These are phyloP conservation scores for Angophora floribunda DNA, from an alignment of 345 rosid genomes.

Conservation along the genomic window DNA sequence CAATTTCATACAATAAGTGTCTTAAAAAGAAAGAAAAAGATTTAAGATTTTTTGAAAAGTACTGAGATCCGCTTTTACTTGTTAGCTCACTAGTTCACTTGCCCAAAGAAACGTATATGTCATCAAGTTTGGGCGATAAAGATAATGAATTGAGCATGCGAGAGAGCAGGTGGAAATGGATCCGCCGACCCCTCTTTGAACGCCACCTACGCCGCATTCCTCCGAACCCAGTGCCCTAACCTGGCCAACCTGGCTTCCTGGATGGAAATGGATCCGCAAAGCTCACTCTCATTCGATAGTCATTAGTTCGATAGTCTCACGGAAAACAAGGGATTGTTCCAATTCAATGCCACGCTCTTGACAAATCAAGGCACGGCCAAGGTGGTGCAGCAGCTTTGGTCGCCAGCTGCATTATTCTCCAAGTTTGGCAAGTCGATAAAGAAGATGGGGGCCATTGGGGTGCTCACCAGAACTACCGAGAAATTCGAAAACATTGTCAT, in stretches of 20 bases:
- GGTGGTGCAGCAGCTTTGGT: background rate
- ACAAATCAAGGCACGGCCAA: too few species aligned
- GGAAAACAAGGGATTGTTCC: too few species aligned
- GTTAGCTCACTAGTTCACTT: background rate
- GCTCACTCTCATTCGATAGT: too few species aligned
- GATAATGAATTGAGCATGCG: background rate
- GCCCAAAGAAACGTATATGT: background rate
- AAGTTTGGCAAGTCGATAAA: background rate
- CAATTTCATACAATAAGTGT: background rate
- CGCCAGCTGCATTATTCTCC: background rate
- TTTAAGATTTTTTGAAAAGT: background rate
- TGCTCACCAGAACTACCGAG: background rate
- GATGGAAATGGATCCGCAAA: too few species aligned
- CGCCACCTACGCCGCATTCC: too few species aligned
- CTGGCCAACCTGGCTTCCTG: too few species aligned
- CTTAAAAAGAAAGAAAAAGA: background rate
- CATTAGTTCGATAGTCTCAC: too few species aligned
- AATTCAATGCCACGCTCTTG: too few species aligned
- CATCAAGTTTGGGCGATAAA: background rate
- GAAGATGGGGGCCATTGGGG: background rate
- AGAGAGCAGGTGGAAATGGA: too few species aligned
- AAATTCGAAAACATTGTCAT: too few species aligned
- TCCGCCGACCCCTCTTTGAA: too few species aligned
- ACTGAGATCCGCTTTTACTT: background rate
- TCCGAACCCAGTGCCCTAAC: too few species aligned